Percentiles rank a stretch among this genome's conserved stretches.
Evolutionary conservation across 2,329 filamentous ascomycete genomes (phyloP).

Genomic region (Cladosporium halotolerans): DNA sequence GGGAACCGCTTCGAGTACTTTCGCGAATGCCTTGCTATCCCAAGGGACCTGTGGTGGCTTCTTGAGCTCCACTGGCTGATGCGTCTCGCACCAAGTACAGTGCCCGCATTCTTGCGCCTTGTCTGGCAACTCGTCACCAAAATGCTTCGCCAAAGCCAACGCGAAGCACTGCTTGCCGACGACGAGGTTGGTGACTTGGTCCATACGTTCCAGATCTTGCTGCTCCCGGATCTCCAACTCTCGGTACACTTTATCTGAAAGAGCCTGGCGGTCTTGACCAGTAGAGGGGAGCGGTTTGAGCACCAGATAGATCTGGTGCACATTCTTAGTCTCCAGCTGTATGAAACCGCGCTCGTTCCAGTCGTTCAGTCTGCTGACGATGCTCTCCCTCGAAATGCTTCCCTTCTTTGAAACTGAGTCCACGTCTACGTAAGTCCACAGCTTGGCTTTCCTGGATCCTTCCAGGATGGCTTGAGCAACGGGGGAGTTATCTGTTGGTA

Average conservation of each 20-base stretch:
- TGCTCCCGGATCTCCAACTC: conserved; percentile 48
- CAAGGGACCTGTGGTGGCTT: conserved; percentile 35
- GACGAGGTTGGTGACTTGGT: conserved; percentile 48
- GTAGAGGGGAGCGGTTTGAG: conserved; percentile 42
- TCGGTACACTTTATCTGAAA: conserved; percentile 36
- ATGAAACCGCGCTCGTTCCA: conserved; percentile 47
- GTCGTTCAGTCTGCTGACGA: conserved; percentile 51
- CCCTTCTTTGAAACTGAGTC: conserved; percentile 30
- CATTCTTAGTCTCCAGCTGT: conserved; percentile 46
- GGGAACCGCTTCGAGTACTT: conserved; percentile 39
- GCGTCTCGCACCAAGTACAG: conserved; percentile 45
- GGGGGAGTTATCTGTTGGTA: conserved; percentile 34
- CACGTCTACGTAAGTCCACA: conserved; percentile 45
- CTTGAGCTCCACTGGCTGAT: conserved; percentile 32
- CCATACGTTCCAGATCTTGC: conserved; percentile 47
- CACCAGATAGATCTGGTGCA: conserved; percentile 51
- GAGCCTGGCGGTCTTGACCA: conserved; percentile 35
- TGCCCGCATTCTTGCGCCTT: conserved; percentile 46
- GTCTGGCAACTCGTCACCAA: conserved; percentile 48
- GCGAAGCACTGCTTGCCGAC: conserved; percentile 50
- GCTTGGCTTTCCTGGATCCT: conserved; percentile 37
- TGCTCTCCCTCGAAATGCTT: conserved; percentile 37
- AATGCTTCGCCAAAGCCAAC: conserved; percentile 48
- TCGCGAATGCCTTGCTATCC: conserved; percentile 36
- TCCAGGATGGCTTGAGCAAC: conserved; percentile 42